phyloP scores from a whole-genome alignment of 164 flowering plant species.

The Houttuynia cordata region DNA sequence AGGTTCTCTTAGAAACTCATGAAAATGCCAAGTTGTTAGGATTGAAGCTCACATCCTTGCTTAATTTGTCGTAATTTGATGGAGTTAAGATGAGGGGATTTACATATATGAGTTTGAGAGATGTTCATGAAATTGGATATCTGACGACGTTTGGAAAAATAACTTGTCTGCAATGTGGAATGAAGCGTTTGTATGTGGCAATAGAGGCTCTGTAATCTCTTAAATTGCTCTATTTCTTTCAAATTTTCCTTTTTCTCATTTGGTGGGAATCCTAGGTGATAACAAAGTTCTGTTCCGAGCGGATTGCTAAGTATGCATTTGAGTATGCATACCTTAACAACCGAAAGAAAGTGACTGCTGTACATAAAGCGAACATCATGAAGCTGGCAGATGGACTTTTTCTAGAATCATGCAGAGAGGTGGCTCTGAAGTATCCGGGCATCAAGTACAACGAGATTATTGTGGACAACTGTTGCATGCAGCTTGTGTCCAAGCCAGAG shows the following conservation, averaged over 20 bases:
- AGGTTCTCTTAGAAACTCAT: neutral
- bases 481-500: slow-evolving; percentile 93
- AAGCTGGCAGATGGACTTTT: slow-evolving; percentile 94
- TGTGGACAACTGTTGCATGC: slow-evolving; percentile 97
- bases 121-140: neutral
- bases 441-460: slow-evolving; percentile 81
- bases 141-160: no score
- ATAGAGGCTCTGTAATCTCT: neutral
- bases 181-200: neutral
- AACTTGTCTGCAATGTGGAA: neutral
- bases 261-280: slow-evolving; percentile 53
- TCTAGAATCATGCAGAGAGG: slow-evolving; percentile 83
- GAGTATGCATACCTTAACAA: slow-evolving; percentile 90
- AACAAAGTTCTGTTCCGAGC: slow-evolving; percentile 92
- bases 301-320: slow-evolving; percentile 82
- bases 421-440: slow-evolving; percentile 76
- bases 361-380: slow-evolving; percentile 97
- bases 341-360: slow-evolving; percentile 87
- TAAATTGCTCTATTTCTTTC: neutral
- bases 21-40: neutral
- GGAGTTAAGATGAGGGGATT: neutral
- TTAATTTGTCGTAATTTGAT: neutral
- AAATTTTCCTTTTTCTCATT: slow-evolving; percentile 5
- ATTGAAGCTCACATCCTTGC: neutral
- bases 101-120: neutral